phyloP scores from a whole-genome alignment of 176 grass and related monocot species.

The Eragrostis curvula region DNA sequence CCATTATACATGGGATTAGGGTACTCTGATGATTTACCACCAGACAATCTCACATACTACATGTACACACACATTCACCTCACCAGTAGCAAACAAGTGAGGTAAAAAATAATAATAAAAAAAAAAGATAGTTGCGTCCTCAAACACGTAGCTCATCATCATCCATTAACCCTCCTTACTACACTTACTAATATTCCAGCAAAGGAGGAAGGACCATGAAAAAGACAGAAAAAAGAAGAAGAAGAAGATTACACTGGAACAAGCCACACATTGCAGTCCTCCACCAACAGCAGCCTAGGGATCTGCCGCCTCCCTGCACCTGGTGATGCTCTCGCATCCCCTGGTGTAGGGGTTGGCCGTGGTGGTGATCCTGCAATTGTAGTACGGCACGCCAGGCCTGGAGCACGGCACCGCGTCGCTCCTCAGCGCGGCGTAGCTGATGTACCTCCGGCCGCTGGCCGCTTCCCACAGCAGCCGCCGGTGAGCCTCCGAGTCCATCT shows the following conservation, averaged over 20 bases:
- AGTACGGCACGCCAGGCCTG: constrained; percentile 83
- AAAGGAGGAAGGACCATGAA: background rate
- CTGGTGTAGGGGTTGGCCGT: constrained; percentile 77
- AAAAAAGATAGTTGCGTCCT: background rate
- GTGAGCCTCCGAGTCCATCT: constrained; percentile 64
- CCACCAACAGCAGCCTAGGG: constrained; percentile 8
- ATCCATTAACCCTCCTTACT: constrained; percentile 26
- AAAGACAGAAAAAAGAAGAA: background rate
- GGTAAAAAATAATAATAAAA: background rate
- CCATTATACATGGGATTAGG: no score
- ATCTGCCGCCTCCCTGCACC: constrained; percentile 65
- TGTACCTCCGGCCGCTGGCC: constrained; percentile 59
- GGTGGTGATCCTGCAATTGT: constrained; percentile 91
- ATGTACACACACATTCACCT: constrained; percentile 17
- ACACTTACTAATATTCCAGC: constrained; percentile 37
- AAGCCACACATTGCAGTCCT: background rate
- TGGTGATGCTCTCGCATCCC: constrained; percentile 86
- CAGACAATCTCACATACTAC: background rate
- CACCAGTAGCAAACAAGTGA: constrained; percentile 7
- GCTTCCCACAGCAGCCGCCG: constrained; percentile 54
- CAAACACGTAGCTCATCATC: background rate
- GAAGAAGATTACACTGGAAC: background rate
- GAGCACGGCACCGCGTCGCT: constrained; percentile 82
- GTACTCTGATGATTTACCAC: background rate
- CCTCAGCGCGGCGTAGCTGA: constrained; percentile 89